Evolutionary conservation across 331 rosid genomes (phyloP).

Genomic region (Prunus yedoensis): DNA sequence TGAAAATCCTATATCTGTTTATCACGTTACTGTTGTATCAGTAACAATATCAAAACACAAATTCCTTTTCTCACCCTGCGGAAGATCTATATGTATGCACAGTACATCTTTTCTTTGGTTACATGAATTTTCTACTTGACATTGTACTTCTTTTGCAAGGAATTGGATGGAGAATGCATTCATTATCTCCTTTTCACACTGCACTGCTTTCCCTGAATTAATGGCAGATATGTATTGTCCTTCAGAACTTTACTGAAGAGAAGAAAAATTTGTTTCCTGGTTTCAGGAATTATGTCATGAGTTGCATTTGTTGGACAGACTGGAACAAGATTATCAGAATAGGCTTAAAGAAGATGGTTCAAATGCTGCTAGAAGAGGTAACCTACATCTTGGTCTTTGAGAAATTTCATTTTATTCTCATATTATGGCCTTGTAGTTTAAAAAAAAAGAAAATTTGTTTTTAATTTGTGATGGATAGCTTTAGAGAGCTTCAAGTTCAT

Average conservation of each 20-base stretch:
- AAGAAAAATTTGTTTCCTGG: conserved; percentile 20
- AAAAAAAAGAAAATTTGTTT: background rate
- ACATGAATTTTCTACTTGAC: background rate
- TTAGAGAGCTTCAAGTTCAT: background rate
- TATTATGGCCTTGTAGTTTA: background rate
- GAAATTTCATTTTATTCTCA: background rate
- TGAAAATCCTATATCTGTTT: background rate
- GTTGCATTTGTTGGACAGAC: conserved; percentile 65
- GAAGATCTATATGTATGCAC: background rate
- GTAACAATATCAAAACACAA: background rate
- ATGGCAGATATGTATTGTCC: conserved; percentile 1
- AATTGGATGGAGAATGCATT: background rate
- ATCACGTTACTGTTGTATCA: background rate
- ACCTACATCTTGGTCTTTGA: conserved; percentile 5
- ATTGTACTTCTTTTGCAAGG: background rate
- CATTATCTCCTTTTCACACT: background rate
- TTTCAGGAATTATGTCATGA: conserved; percentile 79
- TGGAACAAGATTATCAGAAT: conserved; percentile 68
- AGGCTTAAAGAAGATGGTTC: conserved; percentile 68
- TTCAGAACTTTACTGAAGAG: conserved; percentile 21
- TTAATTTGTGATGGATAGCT: background rate
- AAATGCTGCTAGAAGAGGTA: conserved; percentile 72
- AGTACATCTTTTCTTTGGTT: background rate
- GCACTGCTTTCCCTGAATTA: background rate
- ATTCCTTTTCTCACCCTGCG: background rate